phyloP scores from a whole-genome alignment of 371 early-diverging fungal species.

The Mortierella sp. region DNA sequence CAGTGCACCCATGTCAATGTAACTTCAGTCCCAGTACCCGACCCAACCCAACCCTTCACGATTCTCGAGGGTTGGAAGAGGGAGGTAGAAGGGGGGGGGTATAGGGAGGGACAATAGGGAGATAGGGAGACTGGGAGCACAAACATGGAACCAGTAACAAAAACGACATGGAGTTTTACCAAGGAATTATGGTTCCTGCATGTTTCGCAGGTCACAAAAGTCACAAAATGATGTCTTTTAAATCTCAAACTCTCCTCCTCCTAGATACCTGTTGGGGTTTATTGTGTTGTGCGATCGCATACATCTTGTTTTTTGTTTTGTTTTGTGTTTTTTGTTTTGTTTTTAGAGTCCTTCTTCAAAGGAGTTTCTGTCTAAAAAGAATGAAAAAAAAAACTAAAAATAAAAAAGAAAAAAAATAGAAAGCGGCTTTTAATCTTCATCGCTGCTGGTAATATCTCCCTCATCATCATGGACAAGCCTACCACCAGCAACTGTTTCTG shows the following conservation, averaged over 20 bases:
- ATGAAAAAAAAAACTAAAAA: not conserved
- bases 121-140: not conserved
- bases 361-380: not conserved
- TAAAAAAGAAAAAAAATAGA: conserved; percentile 4
- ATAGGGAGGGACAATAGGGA: not conserved
- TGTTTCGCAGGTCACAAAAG: no score
- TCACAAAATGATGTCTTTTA: no score
- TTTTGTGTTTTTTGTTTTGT: not conserved
- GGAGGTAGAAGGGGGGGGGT: not conserved
- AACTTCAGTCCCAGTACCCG: not conserved
- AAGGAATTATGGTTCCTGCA: no score
- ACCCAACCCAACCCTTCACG: no score
- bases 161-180: no score
- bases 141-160: not conserved
- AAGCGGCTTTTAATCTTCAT: conserved; percentile 27
- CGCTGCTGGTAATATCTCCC: conserved; percentile 52
- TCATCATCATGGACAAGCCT: conserved; percentile 31
- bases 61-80: not conserved
- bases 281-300: no score
- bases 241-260: no score
- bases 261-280: no score
- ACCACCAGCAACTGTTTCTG: conserved; percentile 52
- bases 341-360: not conserved
- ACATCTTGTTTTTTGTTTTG: no score
- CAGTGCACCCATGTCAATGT: not conserved